Evolutionary conservation across 306 rosid species (phyloP).

Genomic region (Abrus precatorius): DNA sequence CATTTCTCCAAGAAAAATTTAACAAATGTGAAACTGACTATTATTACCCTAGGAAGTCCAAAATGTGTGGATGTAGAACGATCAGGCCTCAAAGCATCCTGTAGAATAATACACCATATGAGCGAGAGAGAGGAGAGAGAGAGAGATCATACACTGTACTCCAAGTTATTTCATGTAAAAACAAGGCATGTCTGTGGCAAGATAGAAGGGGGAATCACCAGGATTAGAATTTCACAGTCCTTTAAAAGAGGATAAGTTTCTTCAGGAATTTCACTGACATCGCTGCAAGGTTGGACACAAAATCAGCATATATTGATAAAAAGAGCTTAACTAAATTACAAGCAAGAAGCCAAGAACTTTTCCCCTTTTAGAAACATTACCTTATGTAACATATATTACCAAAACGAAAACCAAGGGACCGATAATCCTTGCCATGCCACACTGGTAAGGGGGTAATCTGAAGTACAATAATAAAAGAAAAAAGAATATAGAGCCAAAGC

Average conservation of each 20-base stretch:
- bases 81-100: slow-evolving; percentile 94
- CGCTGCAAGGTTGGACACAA: slow-evolving; percentile 61
- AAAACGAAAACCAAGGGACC: slow-evolving; percentile 91
- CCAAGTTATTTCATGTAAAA: slow-evolving; percentile 28
- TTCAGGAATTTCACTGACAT: slow-evolving; percentile 91
- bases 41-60: slow-evolving; percentile 90
- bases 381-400: slow-evolving; percentile 94
- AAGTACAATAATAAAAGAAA: slow-evolving; percentile 41
- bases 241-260: slow-evolving; percentile 92
- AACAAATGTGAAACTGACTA: slow-evolving; percentile 20
- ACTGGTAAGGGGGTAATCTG: slow-evolving; percentile 95
- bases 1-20: slow-evolving; percentile 22
- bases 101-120: slow-evolving; percentile 46
- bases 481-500: slow-evolving; percentile 33
- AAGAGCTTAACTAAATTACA: slow-evolving; percentile 19
- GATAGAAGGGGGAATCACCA: slow-evolving; percentile 59
- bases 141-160: slow-evolving; percentile 3
- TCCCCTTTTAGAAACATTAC: slow-evolving; percentile 59
- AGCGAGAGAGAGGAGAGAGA: not conserved
- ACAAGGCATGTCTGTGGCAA: not conserved
- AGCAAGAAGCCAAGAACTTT: not conserved
- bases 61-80: slow-evolving; percentile 88
- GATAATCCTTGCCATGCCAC: slow-evolving; percentile 91
- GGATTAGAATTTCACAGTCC: slow-evolving; percentile 78
- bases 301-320: slow-evolving; percentile 44